Evolutionary conservation across 805 yeast genomes (phyloP).

Genomic region (Kuraishia cidri): DNA sequence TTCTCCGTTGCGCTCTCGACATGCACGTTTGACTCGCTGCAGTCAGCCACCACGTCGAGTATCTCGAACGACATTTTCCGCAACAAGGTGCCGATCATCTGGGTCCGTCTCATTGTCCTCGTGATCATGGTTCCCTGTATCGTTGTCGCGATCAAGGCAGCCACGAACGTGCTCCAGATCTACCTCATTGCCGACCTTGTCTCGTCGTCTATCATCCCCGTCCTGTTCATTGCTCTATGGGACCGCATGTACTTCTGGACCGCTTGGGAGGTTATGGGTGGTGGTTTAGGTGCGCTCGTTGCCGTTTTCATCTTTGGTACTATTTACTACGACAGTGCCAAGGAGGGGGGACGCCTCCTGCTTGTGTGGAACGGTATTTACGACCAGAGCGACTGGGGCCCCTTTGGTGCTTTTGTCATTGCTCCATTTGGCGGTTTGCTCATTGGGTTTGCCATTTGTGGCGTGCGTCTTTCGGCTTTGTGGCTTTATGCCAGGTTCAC

Average conservation of each 20-base stretch:
- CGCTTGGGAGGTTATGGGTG: slow-evolving; percentile 75
- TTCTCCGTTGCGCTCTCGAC: slow-evolving; percentile 70
- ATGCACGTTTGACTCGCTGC: slow-evolving; percentile 83
- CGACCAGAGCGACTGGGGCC: slow-evolving; percentile 75
- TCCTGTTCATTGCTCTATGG: slow-evolving; percentile 71
- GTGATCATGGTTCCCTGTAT: slow-evolving; percentile 80
- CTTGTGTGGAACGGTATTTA: slow-evolving; percentile 78
- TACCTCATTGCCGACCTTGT: slow-evolving; percentile 87
- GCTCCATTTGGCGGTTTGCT: slow-evolving; percentile 79
- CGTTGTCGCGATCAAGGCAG: slow-evolving; percentile 75
- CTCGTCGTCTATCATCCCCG: slow-evolving; percentile 81
- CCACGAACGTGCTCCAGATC: slow-evolving; percentile 77
- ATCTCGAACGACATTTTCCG: slow-evolving; percentile 86
- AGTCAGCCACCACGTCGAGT: slow-evolving; percentile 81
- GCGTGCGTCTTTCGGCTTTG: slow-evolving; percentile 28
- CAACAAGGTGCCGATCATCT: slow-evolving; percentile 61
- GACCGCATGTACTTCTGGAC: slow-evolving; percentile 57
- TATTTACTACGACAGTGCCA: slow-evolving; percentile 63
- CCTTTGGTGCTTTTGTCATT: slow-evolving; percentile 89
- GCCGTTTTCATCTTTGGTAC: slow-evolving; percentile 81
- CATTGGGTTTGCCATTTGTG: slow-evolving; percentile 44
- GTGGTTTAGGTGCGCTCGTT: slow-evolving; percentile 77
- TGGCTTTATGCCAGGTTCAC: slow-evolving; percentile 23
- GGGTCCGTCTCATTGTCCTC: slow-evolving; percentile 62
- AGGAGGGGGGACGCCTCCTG: slow-evolving; percentile 69